Conservation (phyloP, 2,329 filamentous ascomycete genomes). For the Cladosporium oxysporum region DNA sequence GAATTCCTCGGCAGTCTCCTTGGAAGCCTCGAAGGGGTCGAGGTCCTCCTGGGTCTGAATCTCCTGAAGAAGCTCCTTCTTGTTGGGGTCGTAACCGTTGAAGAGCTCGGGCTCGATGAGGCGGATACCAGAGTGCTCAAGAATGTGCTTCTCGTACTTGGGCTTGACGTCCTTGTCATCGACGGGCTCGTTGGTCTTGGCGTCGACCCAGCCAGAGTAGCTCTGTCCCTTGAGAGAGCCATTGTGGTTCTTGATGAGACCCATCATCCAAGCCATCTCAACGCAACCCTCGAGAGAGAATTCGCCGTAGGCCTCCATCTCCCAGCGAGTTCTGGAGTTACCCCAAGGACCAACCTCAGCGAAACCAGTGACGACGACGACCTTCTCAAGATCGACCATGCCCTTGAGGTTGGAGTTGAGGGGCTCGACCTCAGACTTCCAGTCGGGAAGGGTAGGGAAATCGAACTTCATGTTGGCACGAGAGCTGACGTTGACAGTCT, state of each 20-base stretch:
- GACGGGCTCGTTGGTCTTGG: constrained; percentile 90
- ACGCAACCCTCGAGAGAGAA: constrained; percentile 98
- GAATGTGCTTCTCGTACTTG: constrained; percentile 95
- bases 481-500: constrained; percentile 89
- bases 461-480: constrained; percentile 98
- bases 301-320: constrained; percentile 96
- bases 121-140: constrained; percentile 96
- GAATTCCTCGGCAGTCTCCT: constrained; percentile 97
- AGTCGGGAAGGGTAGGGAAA: constrained; percentile 87
- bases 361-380: constrained; percentile 96
- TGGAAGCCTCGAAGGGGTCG: constrained; percentile 94
- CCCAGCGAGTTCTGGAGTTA: constrained; percentile 96
- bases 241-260: constrained; percentile 98
- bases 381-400: constrained; percentile 98
- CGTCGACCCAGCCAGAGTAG: constrained; percentile 95
- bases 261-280: constrained; percentile 99
- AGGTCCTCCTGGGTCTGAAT: constrained; percentile 97
- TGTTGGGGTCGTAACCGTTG: constrained; percentile 93
- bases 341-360: constrained; percentile 96
- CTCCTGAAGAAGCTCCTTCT: constrained; percentile 98
- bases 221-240: constrained; percentile 92
- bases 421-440: constrained; percentile 86
- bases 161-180: constrained; percentile 97
- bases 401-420: constrained; percentile 87
- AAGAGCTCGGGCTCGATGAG: constrained; percentile 97